Evolutionary conservation across 169 alveolate genomes (phyloP), one percentile per base, ranked within the genome.

Genomic region (Fabrea salina): DNA sequence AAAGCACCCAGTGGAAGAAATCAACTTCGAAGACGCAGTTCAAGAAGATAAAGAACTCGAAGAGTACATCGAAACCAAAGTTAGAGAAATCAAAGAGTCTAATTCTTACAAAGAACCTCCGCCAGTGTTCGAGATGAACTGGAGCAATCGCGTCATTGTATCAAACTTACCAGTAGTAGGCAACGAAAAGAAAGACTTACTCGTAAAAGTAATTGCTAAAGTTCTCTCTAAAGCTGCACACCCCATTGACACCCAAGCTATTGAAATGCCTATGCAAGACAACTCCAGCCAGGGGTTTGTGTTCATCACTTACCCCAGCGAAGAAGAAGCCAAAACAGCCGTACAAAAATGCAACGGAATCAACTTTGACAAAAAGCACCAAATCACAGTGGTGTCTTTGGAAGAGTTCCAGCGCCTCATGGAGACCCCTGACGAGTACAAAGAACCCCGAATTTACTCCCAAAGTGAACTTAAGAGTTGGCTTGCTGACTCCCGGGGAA

Each of bases 311-410:
- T 43, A 41, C n/a, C 16, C 16, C 13, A 41, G 44, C 22, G 78
- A 67, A 40, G 78, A 67, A 67, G 13, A 11, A 67, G 78, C 78
- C 19, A 41, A 67, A 41, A 19, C 56, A 0, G 78, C 78, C n/a
- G 78, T 44, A 7, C 25, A 1, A 13, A 37, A 41, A n/a, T n/a
- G 16, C 16, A 44, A 67, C 32, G 78, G 78, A 2, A 25, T 44
- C 11, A 19, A 13, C 8, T 16, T 67, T 43, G 78, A 44, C 22
- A 67, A 67, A 67, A 44, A 67, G 44, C 56, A 67, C 30, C 8
- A 25, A n/a, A n/a, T 61, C 13, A 41, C 61, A 40, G 56, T 37
- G 1, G 35, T 67, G 32, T 43, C 56, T 44, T 67, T 67, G n/a
- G 78, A 67, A 11, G 78, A 67, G 4, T 67, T 67, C 64, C 61